phyloP scores from a whole-genome alignment of 2,329 filamentous ascomycete genomes.

The Fusarium fracticaudum region DNA sequence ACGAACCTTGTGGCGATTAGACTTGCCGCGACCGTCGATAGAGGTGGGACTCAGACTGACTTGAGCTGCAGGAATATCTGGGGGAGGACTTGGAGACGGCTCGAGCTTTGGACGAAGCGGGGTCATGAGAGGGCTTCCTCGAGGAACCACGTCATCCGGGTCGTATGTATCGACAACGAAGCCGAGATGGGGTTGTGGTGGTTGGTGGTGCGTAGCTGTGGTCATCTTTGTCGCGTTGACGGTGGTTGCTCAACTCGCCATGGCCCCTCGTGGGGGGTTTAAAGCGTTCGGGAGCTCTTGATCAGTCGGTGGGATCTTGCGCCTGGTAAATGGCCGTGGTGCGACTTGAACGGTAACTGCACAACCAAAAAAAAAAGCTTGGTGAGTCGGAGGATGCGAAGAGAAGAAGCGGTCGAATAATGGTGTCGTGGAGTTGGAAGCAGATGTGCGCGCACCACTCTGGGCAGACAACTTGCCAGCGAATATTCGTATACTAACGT shows the following conservation, averaged over 20 bases:
- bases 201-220: constrained; percentile 50
- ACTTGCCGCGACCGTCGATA: constrained; percentile 56
- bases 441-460: not conserved
- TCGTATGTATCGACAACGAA: constrained; percentile 52
- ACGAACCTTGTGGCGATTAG: constrained; percentile 62
- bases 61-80: constrained; percentile 50
- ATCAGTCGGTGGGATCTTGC: constrained; percentile 25
- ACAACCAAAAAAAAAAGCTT: not conserved
- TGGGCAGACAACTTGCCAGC: not conserved
- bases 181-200: constrained; percentile 38
- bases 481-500: constrained; percentile 11
- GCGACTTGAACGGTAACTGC: not conserved
- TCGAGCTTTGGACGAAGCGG: constrained; percentile 47
- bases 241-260: constrained; percentile 47
- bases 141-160: constrained; percentile 55
- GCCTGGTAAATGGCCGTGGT: constrained; percentile 7
- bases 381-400: not conserved
- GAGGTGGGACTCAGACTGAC: constrained; percentile 47
- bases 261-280: constrained; percentile 40
- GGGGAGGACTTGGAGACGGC: constrained; percentile 47
- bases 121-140: constrained; percentile 54
- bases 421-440: not conserved
- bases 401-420: not conserved
- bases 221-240: constrained; percentile 45
- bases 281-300: constrained; percentile 19